Evolutionary conservation across 2,329 filamentous ascomycete genomes (phyloP).

Genomic region (Ascochyta clinopodiicola): DNA sequence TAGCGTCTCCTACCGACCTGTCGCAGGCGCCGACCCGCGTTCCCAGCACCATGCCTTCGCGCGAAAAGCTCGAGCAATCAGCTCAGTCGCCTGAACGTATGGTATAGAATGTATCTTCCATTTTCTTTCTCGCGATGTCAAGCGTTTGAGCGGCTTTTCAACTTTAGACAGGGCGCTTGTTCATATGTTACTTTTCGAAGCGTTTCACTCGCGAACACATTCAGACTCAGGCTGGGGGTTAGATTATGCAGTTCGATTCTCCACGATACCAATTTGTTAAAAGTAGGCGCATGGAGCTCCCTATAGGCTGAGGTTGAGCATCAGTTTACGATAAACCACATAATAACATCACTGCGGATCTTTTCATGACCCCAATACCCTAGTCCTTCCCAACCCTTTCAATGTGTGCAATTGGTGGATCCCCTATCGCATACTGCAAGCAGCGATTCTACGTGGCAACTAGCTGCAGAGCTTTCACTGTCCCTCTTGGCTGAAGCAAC

Average conservation of each 20-base stretch:
- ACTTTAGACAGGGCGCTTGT: not conserved
- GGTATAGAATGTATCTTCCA: constrained; percentile 9
- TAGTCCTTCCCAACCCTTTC: not conserved
- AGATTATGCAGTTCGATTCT: constrained; percentile 8
- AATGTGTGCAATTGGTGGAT: not conserved
- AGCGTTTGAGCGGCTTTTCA: not conserved
- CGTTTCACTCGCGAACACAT: not conserved
- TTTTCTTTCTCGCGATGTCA: not conserved
- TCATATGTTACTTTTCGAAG: not conserved
- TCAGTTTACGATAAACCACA: constrained; percentile 31
- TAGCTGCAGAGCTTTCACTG: not conserved
- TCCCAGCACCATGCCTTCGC: constrained; percentile 4
- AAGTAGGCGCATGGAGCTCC: constrained; percentile 43
- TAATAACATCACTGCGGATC: not conserved
- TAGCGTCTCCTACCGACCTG: not conserved
- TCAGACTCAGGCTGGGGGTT: not conserved
- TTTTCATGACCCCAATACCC: not conserved
- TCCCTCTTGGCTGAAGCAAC: constrained; percentile 10
- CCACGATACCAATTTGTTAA: constrained; percentile 7
- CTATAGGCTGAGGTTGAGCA: constrained; percentile 34
- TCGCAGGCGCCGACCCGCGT: constrained; percentile 14
- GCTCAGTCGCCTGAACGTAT: constrained; percentile 18
- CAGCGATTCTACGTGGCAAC: not conserved
- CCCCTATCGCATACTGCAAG: not conserved
- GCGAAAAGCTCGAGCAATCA: constrained; percentile 27